A percentile compares a stretch with the other conserved stretches of the same genome.
Conservation (phyloP, 2,329 filamentous ascomycete genomes). For the Raffaelea arxii region DNA sequence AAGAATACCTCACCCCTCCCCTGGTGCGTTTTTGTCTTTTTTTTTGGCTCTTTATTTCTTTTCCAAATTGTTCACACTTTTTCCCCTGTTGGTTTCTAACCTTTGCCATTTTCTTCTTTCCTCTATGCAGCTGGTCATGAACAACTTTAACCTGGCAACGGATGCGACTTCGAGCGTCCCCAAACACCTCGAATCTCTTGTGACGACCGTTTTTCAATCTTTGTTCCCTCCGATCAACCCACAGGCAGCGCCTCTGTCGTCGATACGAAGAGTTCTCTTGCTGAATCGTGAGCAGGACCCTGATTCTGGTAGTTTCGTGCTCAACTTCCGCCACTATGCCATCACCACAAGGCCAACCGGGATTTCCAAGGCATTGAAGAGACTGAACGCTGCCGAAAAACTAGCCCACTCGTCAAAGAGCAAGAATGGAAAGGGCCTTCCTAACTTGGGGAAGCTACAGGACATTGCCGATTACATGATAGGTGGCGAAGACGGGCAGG, state of each 20-base stretch:
- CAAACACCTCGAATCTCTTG: constrained; percentile 85
- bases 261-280: constrained; percentile 85
- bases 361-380: constrained; percentile 71
- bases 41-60: no score
- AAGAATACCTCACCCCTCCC: constrained; percentile 78
- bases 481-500: constrained; percentile 63
- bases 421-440: constrained; percentile 63
- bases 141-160: constrained; percentile 70
- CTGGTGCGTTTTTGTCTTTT: constrained; percentile 42
- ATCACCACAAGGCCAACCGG: constrained; percentile 84
- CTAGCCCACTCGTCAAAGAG: constrained; percentile 52
- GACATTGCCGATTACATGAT: constrained; percentile 95
- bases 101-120: constrained; percentile 15
- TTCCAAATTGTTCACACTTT: no score
- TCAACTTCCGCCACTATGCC: constrained; percentile 88
- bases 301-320: constrained; percentile 61
- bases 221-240: constrained; percentile 95
- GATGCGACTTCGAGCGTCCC: constrained; percentile 63
- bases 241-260: constrained; percentile 76
- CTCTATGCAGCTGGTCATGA: constrained; percentile 72
- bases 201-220: constrained; percentile 91
- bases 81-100: neutral
- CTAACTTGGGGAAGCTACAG: constrained; percentile 81
- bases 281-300: constrained; percentile 66
- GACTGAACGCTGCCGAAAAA: constrained; percentile 79